Percentiles rank a stretch among this genome's conserved stretches.
Evolutionary conservation across 192 early-diverging fungal species (phyloP).

Genomic region (Lobosporangium transversale): DNA sequence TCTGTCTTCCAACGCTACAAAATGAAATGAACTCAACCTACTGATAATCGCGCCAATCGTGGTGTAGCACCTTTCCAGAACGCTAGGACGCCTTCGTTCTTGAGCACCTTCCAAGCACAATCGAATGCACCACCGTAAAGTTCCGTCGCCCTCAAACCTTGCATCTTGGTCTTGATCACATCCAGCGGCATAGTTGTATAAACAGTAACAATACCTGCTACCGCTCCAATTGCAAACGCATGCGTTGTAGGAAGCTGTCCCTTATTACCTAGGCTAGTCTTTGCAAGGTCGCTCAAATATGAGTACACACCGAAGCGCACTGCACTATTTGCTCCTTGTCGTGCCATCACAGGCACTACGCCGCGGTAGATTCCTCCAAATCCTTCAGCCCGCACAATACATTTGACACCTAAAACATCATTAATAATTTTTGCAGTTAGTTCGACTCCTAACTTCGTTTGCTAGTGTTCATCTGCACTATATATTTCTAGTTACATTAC

Average conservation of each 20-base stretch:
- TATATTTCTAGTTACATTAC: constrained; percentile 39
- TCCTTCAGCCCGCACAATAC: constrained; percentile 76
- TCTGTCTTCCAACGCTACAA: no score
- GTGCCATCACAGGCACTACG: constrained; percentile 87
- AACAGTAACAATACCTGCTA: constrained; percentile 91
- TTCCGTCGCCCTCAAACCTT: constrained; percentile 71
- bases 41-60: constrained; percentile 83
- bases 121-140: constrained; percentile 78
- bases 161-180: constrained; percentile 96
- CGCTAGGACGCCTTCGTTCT: constrained; percentile 78
- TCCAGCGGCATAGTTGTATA: constrained; percentile 97
- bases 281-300: constrained; percentile 60
- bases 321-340: constrained; percentile 95
- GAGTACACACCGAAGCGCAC: constrained; percentile 91
- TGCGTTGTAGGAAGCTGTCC: constrained; percentile 63
- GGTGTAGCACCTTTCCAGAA: constrained; percentile 97
- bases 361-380: constrained; percentile 88
- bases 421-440: not conserved
- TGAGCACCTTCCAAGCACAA: constrained; percentile 74
- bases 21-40: no score
- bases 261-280: constrained; percentile 25
- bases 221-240: constrained; percentile 77
- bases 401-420: constrained; percentile 43
- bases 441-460: not conserved
- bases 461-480: no score